A percentile compares a stretch with the other conserved stretches of the same genome.
Conservation (phyloP, 2,329 filamentous ascomycete species). For the Lachnellula arida region DNA sequence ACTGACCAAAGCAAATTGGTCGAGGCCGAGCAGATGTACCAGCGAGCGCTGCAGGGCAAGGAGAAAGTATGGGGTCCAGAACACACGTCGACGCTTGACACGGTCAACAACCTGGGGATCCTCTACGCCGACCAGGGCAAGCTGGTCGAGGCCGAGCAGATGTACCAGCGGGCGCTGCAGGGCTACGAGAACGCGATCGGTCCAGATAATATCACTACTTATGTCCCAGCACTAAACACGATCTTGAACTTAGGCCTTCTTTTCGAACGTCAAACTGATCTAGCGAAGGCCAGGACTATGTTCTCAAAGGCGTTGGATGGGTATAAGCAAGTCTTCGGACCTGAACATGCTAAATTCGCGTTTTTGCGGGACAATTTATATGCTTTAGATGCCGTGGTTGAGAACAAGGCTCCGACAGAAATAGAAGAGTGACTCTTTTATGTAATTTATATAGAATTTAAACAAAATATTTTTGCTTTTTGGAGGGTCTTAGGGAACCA, state of each 20-base stretch:
- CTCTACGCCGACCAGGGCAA: conserved; percentile 25
- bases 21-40: conserved; percentile 19
- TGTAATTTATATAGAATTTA: too few relatives aligned
- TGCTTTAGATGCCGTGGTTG: conserved; percentile 5
- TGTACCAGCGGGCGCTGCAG: conserved; percentile 18
- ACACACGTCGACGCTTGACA: conserved; percentile 1
- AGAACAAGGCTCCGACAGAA: neutral
- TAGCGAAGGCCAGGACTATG: conserved; percentile 22
- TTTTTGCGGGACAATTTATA: conserved; percentile 7
- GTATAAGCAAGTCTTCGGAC: conserved; percentile 20
- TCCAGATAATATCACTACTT: conserved; percentile 23
- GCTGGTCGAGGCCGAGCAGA: conserved; percentile 25
- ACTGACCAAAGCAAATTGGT: too few relatives aligned
- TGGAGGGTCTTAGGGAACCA: too few relatives aligned
- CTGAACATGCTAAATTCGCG: conserved; percentile 13
- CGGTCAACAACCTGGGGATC: conserved; percentile 19
- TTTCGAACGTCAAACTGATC: conserved; percentile 26
- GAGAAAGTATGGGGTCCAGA: conserved; percentile 11
- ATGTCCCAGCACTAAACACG: conserved; percentile 10
- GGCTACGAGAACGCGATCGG: conserved; percentile 25
- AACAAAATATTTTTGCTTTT: too few relatives aligned
- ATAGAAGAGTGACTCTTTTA: too few relatives aligned
- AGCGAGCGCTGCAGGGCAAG: conserved; percentile 15
- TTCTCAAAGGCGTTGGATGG: conserved; percentile 18
- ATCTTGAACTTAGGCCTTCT: conserved; percentile 13